Base-by-base conservation (phyloP, 2,329 filamentous ascomycete species). In the Nectriaceae sp. region DNA sequence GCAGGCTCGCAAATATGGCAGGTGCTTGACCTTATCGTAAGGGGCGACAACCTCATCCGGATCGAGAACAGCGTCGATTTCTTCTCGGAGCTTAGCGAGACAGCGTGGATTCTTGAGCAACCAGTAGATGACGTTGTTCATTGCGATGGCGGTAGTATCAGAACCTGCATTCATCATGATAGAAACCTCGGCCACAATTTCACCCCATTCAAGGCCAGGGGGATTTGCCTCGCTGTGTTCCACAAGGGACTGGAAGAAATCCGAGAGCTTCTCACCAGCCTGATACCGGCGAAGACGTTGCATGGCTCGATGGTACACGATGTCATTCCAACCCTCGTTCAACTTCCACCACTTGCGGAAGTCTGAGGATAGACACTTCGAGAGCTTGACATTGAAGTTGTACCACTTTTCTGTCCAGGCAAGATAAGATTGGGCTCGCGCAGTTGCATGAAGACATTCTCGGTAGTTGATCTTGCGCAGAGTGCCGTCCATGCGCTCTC, bases 231-330 rank as follows among this genome's bases (percentile, higher is more conserved):
- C 66, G 44, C 69, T 73, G 42, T 74, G 68, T 10, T 75, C 75
- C 76, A 84, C 79, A 4, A 84, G 61, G 1, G 72, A 70, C 44
- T 75, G 69, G 67, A 84, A 83, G 64, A 84, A 83, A 55, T 84
- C 81, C 38, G 80, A 75, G 0, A 83, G 69, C 50, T 76, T 77
- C 62, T 84, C 80, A 20, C 80, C 79, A 4, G 53, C 55, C 33
- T 51, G 49, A 20, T 60, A 44, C 5, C 57, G 49, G 18, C 48
- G 46, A 2, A 64, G 57, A 5, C 61, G 48, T n/a, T 54, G 37
- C 2, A 65, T 70, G 0, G 75, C 68, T 1, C 74, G 74, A 37
- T 75, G 72, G 43, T 71, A 68, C 2, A 62, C 54, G 5, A 61
- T 54, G 21, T 58, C 74, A 15, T 79, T 63, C 60, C 70, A 79